These are phyloP conservation scores for Marasmius sp. DNA, from an alignment of 1,284 basidiomycete species.

Conservation along the genomic window DNA sequence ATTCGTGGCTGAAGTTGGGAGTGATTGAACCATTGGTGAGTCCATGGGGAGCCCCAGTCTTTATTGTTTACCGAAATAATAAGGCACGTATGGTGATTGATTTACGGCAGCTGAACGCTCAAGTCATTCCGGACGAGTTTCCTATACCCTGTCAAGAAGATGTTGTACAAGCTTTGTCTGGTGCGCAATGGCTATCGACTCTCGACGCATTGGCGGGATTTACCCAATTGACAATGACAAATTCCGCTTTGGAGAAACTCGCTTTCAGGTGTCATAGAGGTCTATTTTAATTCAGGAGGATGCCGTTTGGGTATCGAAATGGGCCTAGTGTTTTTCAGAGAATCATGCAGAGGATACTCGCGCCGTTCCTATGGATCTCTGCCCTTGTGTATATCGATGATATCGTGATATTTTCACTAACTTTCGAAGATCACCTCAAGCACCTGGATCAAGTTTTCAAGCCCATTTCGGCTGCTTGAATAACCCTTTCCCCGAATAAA, in stretches of 20 bases:
- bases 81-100: slow-evolving; percentile 29
- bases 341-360: slow-evolving; percentile 9
- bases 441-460: no score
- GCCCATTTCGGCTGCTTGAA: slow-evolving; percentile 19
- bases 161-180: slow-evolving; percentile 24
- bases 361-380: slow-evolving; percentile 13
- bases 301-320: slow-evolving; percentile 30
- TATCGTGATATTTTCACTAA: slow-evolving; percentile 5
- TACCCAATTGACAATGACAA: slow-evolving; percentile 23
- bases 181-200: slow-evolving; percentile 22
- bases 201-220: slow-evolving; percentile 28
- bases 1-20: slow-evolving; percentile 20
- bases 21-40: slow-evolving; percentile 28
- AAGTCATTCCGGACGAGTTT: slow-evolving; percentile 26
- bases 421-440: background rate
- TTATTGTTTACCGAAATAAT: slow-evolving; percentile 24
- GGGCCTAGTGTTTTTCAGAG: slow-evolving; percentile 20
- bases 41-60: no score
- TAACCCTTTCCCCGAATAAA: slow-evolving; percentile 29
- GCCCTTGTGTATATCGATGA: slow-evolving; percentile 13
- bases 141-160: slow-evolving; percentile 27
- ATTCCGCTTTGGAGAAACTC: slow-evolving; percentile 21
- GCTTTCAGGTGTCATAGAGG: slow-evolving; percentile 28
- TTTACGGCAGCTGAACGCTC: slow-evolving; percentile 22
- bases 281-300: slow-evolving; percentile 25